These are phyloP conservation scores for Cyphellophora attinorum DNA, from an alignment of 2,329 filamentous ascomycete genomes.

Conservation along the genomic window DNA sequence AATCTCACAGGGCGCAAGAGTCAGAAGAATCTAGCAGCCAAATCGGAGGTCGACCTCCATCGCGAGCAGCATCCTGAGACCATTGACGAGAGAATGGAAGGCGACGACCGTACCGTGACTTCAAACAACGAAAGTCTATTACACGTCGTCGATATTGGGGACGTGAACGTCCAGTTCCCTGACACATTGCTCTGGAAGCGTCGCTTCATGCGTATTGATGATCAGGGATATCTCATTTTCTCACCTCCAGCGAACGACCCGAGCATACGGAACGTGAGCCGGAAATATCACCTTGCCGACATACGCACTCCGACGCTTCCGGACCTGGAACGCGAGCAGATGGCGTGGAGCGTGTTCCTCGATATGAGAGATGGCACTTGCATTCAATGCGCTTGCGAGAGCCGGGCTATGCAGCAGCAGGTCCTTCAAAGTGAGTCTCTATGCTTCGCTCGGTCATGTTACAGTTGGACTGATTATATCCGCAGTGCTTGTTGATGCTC, in stretches of 20 bases:
- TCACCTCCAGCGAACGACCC: slow-evolving; percentile 57
- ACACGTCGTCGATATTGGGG: slow-evolving; percentile 63
- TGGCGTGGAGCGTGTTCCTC: slow-evolving; percentile 71
- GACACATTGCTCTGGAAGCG: slow-evolving; percentile 96
- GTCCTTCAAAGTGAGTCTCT: slow-evolving; percentile 40
- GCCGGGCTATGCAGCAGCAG: slow-evolving; percentile 42
- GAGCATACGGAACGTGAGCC: slow-evolving; percentile 52
- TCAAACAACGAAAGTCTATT: slow-evolving; percentile 19
- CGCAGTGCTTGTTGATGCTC: slow-evolving; percentile 32
- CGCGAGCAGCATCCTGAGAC: slow-evolving; percentile 19
- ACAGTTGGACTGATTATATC: slow-evolving; percentile 1
- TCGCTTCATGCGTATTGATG: slow-evolving; percentile 76
- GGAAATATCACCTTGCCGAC: slow-evolving; percentile 77
- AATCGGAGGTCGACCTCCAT: slow-evolving; percentile 8
- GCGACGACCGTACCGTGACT: slow-evolving; percentile 5
- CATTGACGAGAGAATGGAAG: slow-evolving; percentile 26
- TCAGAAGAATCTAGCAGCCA: slow-evolving; percentile 23
- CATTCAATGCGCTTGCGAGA: slow-evolving; percentile 55
- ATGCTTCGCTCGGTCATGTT: not conserved
- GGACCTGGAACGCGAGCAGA: slow-evolving; percentile 83
- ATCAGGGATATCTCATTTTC: slow-evolving; percentile 72
- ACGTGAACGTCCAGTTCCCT: slow-evolving; percentile 95
- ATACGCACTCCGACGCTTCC: slow-evolving; percentile 72
- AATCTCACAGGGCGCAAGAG: slow-evolving; percentile 36
- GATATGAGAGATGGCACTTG: slow-evolving; percentile 54